Evolutionary conservation across 2,329 filamentous ascomycete species (phyloP), one percentile per base, ranked within the genome.

Genomic region (Apiospora rasikravindrae): DNA sequence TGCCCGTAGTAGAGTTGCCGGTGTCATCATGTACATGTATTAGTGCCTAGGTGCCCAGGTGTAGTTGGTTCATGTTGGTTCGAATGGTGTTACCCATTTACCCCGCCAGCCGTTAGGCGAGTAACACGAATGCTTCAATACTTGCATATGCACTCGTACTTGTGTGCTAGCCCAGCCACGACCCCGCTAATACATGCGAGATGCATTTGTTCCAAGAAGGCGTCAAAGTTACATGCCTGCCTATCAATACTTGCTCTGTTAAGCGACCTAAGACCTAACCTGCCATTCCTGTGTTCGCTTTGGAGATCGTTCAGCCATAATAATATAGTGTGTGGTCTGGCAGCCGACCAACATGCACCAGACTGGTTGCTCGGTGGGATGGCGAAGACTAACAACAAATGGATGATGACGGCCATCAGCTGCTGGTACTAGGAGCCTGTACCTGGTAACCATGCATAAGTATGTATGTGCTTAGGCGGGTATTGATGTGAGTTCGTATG

Each of bases 101-200:
- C 57, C 57, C 57, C 57, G 57, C 53, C 45, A 22, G 53, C 57
- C 33, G 29, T 64, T 64, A 64, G 57, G n/a, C 57, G 57, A 40
- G 57, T 40, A 24, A 64, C 33, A 7, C 57, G 57, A 64, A 5
- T n/a, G 19, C 57, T 11, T 40, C 33, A 6, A n/a, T 64, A 64
- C 22, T 24, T 64, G 57, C 57, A 64, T 64, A 64, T 40, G 29
- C 11, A 61, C 19, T 19, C 19, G 26, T 19, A 57, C 26, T 33
- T 19, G 26, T 57, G 26, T 29, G 40, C 40, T 8, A 22, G 22
- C 53, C 29, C 29, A 61, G 29, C 53, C 53, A 61, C 53, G 24
- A 40, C 33, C 57, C 33, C 57, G 57, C 57, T 11, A 24, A 11
- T 19, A 64, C 57, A 64, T 40, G 29, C 22, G 33, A 40, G 33